A percentile compares a stretch with the other conserved stretches of the same genome.
These are phyloP conservation scores for Allantophomopsis cytisporea DNA, from an alignment of 2,329 filamentous ascomycete genomes.

Conservation along the genomic window DNA sequence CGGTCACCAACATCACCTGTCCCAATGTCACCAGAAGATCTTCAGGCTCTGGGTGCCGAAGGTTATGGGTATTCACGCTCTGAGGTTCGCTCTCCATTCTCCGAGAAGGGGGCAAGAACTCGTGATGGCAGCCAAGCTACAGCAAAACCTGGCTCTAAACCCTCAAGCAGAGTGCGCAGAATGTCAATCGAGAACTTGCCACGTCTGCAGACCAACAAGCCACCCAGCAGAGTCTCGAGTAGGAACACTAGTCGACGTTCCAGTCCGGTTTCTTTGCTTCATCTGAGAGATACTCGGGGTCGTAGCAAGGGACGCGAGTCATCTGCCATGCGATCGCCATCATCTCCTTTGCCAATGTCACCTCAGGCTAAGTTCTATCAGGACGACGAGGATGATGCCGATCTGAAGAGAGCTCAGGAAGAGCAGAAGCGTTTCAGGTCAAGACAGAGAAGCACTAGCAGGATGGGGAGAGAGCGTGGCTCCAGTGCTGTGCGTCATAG, in stretches of 20 bases:
- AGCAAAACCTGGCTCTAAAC: constrained; percentile 19
- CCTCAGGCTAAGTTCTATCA: constrained; percentile 36
- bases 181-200: constrained; percentile 12
- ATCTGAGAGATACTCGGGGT: constrained; percentile 36
- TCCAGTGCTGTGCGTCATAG: constrained; percentile 14
- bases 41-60: constrained; percentile 41
- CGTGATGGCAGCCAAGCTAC: constrained; percentile 13
- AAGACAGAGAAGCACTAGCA: constrained; percentile 37
- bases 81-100: constrained; percentile 12
- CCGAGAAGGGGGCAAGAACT: constrained; percentile 6
- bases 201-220: constrained; percentile 9
- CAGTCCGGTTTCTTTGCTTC: constrained; percentile 19
- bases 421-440: constrained; percentile 42
- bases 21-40: constrained; percentile 86
- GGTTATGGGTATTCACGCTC: constrained; percentile 16
- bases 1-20: constrained; percentile 84
- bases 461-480: constrained; percentile 18
- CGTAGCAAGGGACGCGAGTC: constrained; percentile 47
- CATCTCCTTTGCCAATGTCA: constrained; percentile 68
- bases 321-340: constrained; percentile 56
- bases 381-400: constrained; percentile 45
- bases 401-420: constrained; percentile 36
- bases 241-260: constrained; percentile 23
- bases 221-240: constrained; percentile 19
- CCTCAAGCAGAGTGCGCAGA: constrained; percentile 17